Conservation (phyloP, 805 yeast species). For the Saccharomycopsis fibuligera region DNA sequence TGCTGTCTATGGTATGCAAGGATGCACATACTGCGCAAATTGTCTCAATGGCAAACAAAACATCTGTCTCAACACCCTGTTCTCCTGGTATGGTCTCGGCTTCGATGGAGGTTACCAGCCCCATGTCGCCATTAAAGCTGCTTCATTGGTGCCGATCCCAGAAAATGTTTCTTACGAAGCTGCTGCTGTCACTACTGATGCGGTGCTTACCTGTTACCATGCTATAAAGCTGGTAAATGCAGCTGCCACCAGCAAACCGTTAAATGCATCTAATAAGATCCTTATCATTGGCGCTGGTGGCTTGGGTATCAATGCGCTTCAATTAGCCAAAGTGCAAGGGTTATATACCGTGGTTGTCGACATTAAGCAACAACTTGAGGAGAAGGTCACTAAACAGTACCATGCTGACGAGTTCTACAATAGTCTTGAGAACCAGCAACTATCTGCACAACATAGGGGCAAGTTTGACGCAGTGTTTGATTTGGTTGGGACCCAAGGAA, state of each 20-base stretch:
- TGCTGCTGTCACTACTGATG: conserved; percentile 32
- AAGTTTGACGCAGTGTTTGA: conserved; percentile 32
- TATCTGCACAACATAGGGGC: conserved; percentile 27
- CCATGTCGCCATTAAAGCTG: conserved; percentile 23
- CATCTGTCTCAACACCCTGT: conserved; percentile 27
- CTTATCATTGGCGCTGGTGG: conserved; percentile 32
- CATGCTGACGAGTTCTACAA: conserved; percentile 36
- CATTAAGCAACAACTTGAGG: conserved; percentile 26
- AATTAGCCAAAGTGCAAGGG: conserved; percentile 26
- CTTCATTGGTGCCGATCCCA: conserved; percentile 25
- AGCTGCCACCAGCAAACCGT: no score
- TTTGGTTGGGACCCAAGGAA: conserved; percentile 23
- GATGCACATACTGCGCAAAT: conserved; percentile 64
- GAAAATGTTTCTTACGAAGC: conserved; percentile 26
- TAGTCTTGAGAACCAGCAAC: conserved; percentile 29
- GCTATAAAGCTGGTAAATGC: conserved; percentile 27
- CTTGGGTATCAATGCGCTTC: conserved; percentile 30
- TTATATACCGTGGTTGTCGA: conserved; percentile 23
- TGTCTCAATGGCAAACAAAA: conserved; percentile 99
- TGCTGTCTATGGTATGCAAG: conserved; percentile 22
- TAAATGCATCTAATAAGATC: conserved; percentile 25
- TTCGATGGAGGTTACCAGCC: conserved; percentile 31
- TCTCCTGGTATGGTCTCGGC: conserved; percentile 26
- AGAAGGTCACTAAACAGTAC: conserved; percentile 31
- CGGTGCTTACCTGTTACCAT: conserved; percentile 31